These are phyloP conservation scores for Flaveria floridana DNA, from an alignment of 140 eudicot species.

Conservation along the genomic window DNA sequence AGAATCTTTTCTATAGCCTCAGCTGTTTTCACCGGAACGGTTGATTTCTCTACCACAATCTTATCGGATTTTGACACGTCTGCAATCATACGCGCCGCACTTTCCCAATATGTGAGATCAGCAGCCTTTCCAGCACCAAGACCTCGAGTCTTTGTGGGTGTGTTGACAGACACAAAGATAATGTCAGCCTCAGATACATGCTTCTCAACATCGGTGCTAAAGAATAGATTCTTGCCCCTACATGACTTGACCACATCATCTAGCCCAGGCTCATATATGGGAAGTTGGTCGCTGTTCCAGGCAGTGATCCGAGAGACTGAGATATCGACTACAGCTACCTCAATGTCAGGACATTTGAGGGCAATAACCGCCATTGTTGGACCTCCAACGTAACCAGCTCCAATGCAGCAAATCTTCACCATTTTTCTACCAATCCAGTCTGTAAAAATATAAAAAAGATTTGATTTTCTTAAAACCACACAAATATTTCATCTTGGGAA, in stretches of 20 bases:
- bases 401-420: conserved; percentile 81
- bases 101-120: conserved; percentile 67
- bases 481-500: conserved; percentile 10
- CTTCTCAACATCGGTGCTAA: conserved; percentile 65
- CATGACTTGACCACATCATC: conserved; percentile 74
- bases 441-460: conserved; percentile 20
- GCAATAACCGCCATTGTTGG: conserved; percentile 88
- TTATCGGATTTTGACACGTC: conserved; percentile 59
- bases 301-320: conserved; percentile 67
- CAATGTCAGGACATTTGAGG: conserved; percentile 57
- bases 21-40: conserved; percentile 68
- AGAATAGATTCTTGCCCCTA: conserved; percentile 69
- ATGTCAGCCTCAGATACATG: conserved; percentile 77
- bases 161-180: conserved; percentile 74
- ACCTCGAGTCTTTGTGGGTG: conserved; percentile 79
- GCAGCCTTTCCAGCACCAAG: conserved; percentile 71
- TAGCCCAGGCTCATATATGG: conserved; percentile 78
- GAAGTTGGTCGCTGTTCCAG: conserved; percentile 77
- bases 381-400: conserved; percentile 86
- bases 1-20: conserved; percentile 64
- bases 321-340: conserved; percentile 73
- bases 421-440: conserved; percentile 26
- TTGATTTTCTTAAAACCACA: not conserved
- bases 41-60: conserved; percentile 67
- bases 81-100: conserved; percentile 72